Evolutionary conservation across 2,329 filamentous ascomycete genomes (phyloP), one percentile per base, ranked within the genome.

Genomic region (Ophiostoma novo-ulmi): DNA sequence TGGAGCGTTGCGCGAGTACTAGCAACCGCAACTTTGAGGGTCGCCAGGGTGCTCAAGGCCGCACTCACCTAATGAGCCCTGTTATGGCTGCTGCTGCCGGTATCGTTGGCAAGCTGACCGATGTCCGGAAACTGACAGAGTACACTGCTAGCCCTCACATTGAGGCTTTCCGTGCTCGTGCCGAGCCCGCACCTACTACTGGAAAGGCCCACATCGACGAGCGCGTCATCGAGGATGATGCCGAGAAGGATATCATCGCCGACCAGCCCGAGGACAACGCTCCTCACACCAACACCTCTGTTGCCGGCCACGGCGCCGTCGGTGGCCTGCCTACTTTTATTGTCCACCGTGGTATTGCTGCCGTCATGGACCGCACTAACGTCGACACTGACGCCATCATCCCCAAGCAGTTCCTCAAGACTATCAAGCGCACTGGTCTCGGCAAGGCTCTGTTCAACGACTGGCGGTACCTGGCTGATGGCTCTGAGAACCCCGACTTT

Each of bases 321-420:
- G 83, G 84, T 36, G 93, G 93, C 67, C 89, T 97, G 73, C 89
- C 92, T 74, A 92, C 92, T 78, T 98, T 98, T 82, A 88, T 87
- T 35, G 86, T 88, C 66, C 87, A 96, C 75, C 94, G 91, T 81
- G 95, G 94, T 71, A 90, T 94, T 74, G 93, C 93, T 1, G 95
- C 94, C 13, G 92, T 93, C 2, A 83, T 99, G 80, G 91, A 97
- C 73, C 88, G 91, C 76, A 85, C 91, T 75, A 99, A 99, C 80
- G 89, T 97, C 76, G 95, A 99, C 82, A 99, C 95, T n/a, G 95
- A 99, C 77, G 94, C 94, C 78, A 97, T 98, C 81, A 99, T 99
- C 75, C 95, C 95, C 74, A 99, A 99, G 82, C 95, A 99, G 80
- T 99, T 98, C 84, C 87, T 99, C 74, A 99, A 98, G 85, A 99